These are phyloP conservation scores for Bruguiera gymnorhiza DNA, from an alignment of 345 rosid genomes.

Conservation along the genomic window DNA sequence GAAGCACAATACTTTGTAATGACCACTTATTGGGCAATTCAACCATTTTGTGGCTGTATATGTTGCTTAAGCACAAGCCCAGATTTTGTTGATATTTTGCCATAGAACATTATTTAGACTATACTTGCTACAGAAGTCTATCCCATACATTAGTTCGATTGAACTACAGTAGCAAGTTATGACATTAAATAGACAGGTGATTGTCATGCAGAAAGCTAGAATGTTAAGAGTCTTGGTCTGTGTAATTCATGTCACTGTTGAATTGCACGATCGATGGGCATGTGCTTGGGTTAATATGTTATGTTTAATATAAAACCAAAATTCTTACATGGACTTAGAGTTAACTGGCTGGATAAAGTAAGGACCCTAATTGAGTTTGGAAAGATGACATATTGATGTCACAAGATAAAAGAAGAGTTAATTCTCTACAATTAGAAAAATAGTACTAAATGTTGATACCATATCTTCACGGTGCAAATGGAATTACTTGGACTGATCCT, in stretches of 20 bases:
- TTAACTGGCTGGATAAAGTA: background rate
- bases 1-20: too few species aligned
- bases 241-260: background rate
- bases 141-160: too few species aligned
- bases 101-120: too few species aligned
- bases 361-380: conserved; percentile 1
- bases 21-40: too few species aligned
- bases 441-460: background rate
- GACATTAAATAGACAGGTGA: background rate
- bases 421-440: background rate
- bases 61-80: too few species aligned
- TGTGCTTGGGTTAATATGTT: too few species aligned
- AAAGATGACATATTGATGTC: background rate
- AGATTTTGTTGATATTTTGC: too few species aligned
- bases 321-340: background rate
- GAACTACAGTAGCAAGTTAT: background rate
- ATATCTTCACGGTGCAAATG: background rate
- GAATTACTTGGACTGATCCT: background rate
- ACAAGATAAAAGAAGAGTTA: too few species aligned
- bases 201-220: background rate
- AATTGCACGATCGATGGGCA: background rate
- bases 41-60: too few species aligned
- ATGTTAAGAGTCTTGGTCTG: background rate
- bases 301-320: too few species aligned
- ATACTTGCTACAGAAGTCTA: too few species aligned